These are phyloP conservation scores for Sabuloglossum arenarium DNA, from an alignment of 495 filamentous ascomycete genomes.

Conservation along the genomic window DNA sequence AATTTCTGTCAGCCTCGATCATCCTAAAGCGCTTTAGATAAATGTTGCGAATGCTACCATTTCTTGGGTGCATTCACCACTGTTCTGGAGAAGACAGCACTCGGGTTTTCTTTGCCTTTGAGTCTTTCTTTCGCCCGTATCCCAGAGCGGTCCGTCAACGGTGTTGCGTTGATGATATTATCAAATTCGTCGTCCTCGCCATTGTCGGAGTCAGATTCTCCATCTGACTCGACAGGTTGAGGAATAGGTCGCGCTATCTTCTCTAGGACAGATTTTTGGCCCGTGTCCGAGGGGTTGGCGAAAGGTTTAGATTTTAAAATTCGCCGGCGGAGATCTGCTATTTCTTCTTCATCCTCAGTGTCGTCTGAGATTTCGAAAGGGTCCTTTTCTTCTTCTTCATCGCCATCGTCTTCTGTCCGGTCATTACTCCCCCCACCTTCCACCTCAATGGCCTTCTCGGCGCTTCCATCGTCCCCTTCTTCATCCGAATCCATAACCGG, in stretches of 20 bases:
- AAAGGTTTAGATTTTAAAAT: conserved; percentile 78
- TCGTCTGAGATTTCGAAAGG: conserved; percentile 56
- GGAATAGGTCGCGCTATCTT: conserved; percentile 31
- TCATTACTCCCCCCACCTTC: conserved; percentile 26
- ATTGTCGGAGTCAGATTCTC: conserved; percentile 32
- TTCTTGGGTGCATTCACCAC: conserved; percentile 38
- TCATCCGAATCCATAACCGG: conserved; percentile 29
- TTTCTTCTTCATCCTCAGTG: conserved; percentile 67
- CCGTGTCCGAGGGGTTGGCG: conserved; percentile 32
- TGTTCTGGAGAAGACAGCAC: conserved; percentile 40
- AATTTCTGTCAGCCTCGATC: too few relatives aligned
- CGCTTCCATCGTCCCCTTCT: conserved; percentile 21
- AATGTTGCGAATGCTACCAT: conserved; percentile 19
- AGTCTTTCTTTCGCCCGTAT: conserved; percentile 36
- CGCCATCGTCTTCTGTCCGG: conserved; percentile 20
- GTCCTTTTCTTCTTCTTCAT: conserved; percentile 33
- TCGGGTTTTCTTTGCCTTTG: conserved; percentile 21
- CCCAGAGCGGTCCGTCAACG: conserved; percentile 63
- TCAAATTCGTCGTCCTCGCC: conserved; percentile 37
- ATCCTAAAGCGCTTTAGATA: too few relatives aligned
- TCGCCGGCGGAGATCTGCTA: conserved; percentile 71
- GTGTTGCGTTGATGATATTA: conserved; percentile 75
- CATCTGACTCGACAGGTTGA: conserved; percentile 34
- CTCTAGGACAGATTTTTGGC: conserved; percentile 25
- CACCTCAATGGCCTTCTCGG: conserved; percentile 28